phyloP scores from a whole-genome alignment of 2,329 filamentous ascomycete species.

The Coniella lustricola region DNA sequence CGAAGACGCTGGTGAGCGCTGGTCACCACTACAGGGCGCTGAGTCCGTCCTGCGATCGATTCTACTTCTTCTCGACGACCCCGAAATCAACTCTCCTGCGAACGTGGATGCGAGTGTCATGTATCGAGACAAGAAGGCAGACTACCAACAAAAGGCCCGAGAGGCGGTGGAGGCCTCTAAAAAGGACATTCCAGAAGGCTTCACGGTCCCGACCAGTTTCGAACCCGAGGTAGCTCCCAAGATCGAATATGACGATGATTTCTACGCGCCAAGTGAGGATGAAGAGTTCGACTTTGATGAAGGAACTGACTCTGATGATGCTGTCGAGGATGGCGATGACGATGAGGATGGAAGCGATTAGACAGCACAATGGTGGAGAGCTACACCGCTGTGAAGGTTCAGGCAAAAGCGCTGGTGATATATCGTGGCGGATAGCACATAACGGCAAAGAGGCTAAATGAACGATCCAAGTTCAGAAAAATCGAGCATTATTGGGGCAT shows the following conservation, averaged over 20 bases:
- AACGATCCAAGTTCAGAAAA: no score
- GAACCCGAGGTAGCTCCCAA: constrained; percentile 55
- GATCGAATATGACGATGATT: constrained; percentile 63
- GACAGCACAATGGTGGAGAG: neutral
- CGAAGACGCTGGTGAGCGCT: constrained; percentile 82
- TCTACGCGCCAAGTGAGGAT: constrained; percentile 75
- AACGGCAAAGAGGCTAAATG: neutral
- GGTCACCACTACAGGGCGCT: constrained; percentile 88
- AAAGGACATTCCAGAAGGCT: constrained; percentile 70
- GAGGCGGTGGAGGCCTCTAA: constrained; percentile 68
- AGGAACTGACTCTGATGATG: constrained; percentile 59
- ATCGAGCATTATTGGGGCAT: no score
- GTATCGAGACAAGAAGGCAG: constrained; percentile 64
- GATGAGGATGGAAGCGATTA: constrained; percentile 31
- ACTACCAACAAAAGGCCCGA: constrained; percentile 64
- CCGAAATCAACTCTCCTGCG: constrained; percentile 86
- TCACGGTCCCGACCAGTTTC: constrained; percentile 73
- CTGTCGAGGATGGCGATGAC: constrained; percentile 55
- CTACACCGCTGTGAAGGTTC: neutral
- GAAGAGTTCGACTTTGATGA: constrained; percentile 68
- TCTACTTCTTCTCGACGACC: constrained; percentile 84
- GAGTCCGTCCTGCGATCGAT: constrained; percentile 93
- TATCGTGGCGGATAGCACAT: neutral
- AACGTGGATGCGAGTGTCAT: constrained; percentile 90
- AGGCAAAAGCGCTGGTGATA: no score